phyloP scores from a whole-genome alignment of 2,329 filamentous ascomycete species.

The Alternaria triticina region DNA sequence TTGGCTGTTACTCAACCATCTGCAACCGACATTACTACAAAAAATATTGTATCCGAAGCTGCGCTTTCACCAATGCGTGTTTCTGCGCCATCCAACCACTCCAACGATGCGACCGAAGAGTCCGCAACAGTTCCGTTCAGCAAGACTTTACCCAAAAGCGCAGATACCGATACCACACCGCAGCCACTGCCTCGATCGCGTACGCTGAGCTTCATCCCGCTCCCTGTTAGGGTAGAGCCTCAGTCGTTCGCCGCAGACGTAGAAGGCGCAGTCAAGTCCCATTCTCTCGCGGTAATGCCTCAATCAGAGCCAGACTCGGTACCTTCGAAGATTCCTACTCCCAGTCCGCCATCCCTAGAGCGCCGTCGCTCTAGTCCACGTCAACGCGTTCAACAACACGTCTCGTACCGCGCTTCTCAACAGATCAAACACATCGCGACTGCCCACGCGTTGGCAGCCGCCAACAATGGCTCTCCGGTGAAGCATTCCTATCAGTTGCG shows the following conservation, averaged over 20 bases:
- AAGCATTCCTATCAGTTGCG: conserved; percentile 26
- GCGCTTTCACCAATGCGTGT: conserved; percentile 14
- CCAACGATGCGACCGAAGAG: not conserved
- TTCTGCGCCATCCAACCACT: conserved; percentile 1
- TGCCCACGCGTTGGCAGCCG: conserved; percentile 18
- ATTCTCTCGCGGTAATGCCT: conserved; percentile 1
- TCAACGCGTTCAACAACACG: conserved; percentile 25
- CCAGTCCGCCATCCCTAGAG: conserved; percentile 27
- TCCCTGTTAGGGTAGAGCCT: conserved; percentile 22
- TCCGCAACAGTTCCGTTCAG: not conserved
- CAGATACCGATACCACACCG: conserved; percentile 21
- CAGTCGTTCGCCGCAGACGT: conserved; percentile 6
- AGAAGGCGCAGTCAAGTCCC: conserved; percentile 10
- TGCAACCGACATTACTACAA: conserved; percentile 11
- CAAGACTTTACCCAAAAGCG: not conserved
- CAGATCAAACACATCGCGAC: conserved; percentile 27
- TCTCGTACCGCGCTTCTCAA: conserved; percentile 19
- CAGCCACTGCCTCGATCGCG: conserved; percentile 35
- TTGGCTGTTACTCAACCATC: conserved; percentile 14
- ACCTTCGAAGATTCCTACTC: conserved; percentile 39
- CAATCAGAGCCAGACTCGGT: conserved; percentile 10
- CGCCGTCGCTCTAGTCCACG: conserved; percentile 36
- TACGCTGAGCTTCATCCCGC: conserved; percentile 44
- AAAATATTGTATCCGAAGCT: conserved; percentile 4
- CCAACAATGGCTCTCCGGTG: conserved; percentile 11